Percentiles rank a stretch among this genome's conserved stretches.
phyloP scores from a whole-genome alignment of 768 basidiomycete species.

The Mycena capillaripes region DNA sequence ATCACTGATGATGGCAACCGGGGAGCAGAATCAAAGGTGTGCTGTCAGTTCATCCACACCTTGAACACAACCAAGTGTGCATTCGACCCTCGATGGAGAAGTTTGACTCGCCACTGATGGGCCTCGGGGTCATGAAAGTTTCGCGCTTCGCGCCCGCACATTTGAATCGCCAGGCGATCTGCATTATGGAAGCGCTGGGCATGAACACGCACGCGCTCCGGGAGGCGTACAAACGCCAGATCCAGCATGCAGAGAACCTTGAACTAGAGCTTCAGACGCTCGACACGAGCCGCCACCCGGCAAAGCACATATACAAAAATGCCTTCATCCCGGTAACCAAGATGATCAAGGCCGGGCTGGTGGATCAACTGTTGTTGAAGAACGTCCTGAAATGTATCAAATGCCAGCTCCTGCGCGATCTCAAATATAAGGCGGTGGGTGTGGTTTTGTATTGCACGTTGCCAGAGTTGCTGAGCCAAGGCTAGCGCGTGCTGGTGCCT shows the following conservation, averaged over 20 bases:
- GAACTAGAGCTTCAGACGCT: conserved; percentile 24
- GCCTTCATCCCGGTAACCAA: conserved; percentile 29
- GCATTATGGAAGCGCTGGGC: conserved; percentile 29
- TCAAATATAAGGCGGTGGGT: conserved; percentile 37
- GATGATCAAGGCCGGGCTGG: conserved; percentile 30
- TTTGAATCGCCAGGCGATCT: conserved; percentile 39
- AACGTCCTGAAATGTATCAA: conserved; percentile 38
- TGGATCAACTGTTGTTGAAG: conserved; percentile 22
- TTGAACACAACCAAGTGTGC: conserved; percentile 30
- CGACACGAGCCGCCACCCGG: conserved; percentile 26
- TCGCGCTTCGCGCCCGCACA: conserved; percentile 34
- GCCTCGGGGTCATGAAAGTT: conserved; percentile 37
- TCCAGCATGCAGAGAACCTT: conserved; percentile 24
- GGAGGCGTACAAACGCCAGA: conserved; percentile 10
- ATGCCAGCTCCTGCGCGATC: conserved; percentile 34
- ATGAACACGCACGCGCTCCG: conserved; percentile 21
- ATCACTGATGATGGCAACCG: too few species aligned
- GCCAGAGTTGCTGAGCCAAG: background rate
- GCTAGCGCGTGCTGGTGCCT: conserved; percentile 25
- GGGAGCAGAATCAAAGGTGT: conserved; percentile 32
- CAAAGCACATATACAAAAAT: conserved; percentile 29
- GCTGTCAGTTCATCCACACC: conserved; percentile 35
- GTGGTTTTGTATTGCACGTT: background rate
- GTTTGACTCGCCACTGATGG: conserved; percentile 28
- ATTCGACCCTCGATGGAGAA: conserved; percentile 36